These are phyloP conservation scores for Naganishia randhawae DNA, from an alignment of 768 basidiomycete genomes.

Conservation along the genomic window DNA sequence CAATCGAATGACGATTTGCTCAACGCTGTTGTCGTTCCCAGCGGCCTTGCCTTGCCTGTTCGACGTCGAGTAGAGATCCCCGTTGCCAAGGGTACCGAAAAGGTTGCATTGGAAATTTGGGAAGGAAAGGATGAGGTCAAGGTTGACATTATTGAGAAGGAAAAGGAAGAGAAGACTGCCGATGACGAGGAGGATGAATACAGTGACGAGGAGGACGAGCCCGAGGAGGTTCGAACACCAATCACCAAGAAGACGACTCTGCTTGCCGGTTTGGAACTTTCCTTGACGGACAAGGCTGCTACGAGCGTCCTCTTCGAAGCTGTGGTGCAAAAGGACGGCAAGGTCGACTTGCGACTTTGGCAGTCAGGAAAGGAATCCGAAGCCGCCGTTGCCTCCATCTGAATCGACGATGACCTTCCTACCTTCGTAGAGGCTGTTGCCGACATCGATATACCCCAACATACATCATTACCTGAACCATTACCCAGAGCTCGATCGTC, in stretches of 20 bases:
- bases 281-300: constrained; percentile 27
- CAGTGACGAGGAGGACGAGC: constrained; percentile 43
- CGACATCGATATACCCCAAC: constrained; percentile 11
- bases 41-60: constrained; percentile 51
- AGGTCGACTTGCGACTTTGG: constrained; percentile 41
- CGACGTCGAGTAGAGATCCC: constrained; percentile 51
- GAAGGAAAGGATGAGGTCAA: constrained; percentile 52
- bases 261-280: constrained; percentile 41
- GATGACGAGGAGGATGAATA: constrained; percentile 39
- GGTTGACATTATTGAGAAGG: constrained; percentile 45
- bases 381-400: constrained; percentile 27
- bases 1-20: constrained; percentile 36
- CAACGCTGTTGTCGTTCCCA: constrained; percentile 37
- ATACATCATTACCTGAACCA: constrained; percentile 17
- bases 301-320: constrained; percentile 41
- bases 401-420: constrained; percentile 7
- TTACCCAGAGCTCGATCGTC: constrained; percentile 21
- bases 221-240: constrained; percentile 46
- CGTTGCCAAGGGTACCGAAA: constrained; percentile 40
- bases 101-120: constrained; percentile 51
- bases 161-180: neutral
- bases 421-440: neutral
- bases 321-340: constrained; percentile 40
- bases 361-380: constrained; percentile 41
- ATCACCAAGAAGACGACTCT: constrained; percentile 41